Evolutionary conservation across 108 stramenopile species (phyloP).

Genomic region (Cyclostephanos tholiformis): DNA sequence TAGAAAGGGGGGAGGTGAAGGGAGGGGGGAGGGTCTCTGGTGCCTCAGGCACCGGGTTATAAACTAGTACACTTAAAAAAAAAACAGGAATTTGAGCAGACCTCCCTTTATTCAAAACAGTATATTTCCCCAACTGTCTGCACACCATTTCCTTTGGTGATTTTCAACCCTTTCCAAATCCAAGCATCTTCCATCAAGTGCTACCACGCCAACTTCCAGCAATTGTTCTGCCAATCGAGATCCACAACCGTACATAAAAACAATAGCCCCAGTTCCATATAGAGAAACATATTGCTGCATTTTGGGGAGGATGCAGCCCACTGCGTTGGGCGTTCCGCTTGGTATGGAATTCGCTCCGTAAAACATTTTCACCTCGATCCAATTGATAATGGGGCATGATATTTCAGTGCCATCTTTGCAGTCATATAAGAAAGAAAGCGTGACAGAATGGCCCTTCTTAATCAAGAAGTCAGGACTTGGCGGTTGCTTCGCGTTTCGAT

Average conservation of each 20-base stretch:
- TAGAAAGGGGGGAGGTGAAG: too few relatives aligned
- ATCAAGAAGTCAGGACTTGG: slow-evolving; percentile 75
- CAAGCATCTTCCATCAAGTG: slow-evolving; percentile 58
- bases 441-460: slow-evolving; percentile 30
- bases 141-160: slow-evolving; percentile 73
- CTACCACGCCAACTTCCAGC: slow-evolving; percentile 55
- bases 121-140: slow-evolving; percentile 56
- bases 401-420: not conserved
- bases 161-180: slow-evolving; percentile 47
- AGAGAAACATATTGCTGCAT: slow-evolving; percentile 52
- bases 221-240: slow-evolving; percentile 55
- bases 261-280: slow-evolving; percentile 66
- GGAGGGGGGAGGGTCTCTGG: too few relatives aligned
- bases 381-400: slow-evolving; percentile 48
- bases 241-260: slow-evolving; percentile 76
- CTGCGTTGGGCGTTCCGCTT: slow-evolving; percentile 55
- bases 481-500: slow-evolving; percentile 22
- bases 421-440: slow-evolving; percentile 1
- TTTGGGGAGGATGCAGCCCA: slow-evolving; percentile 59
- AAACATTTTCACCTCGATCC: slow-evolving; percentile 87
- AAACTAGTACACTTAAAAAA: too few relatives aligned
- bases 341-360: slow-evolving; percentile 79
- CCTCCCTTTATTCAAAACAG: slow-evolving; percentile 60
- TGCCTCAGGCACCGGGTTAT: too few relatives aligned
- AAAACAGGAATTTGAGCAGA: too few relatives aligned